phyloP scores from a whole-genome alignment of 495 filamentous ascomycete genomes.

The Hypoxylon fragiforme region DNA sequence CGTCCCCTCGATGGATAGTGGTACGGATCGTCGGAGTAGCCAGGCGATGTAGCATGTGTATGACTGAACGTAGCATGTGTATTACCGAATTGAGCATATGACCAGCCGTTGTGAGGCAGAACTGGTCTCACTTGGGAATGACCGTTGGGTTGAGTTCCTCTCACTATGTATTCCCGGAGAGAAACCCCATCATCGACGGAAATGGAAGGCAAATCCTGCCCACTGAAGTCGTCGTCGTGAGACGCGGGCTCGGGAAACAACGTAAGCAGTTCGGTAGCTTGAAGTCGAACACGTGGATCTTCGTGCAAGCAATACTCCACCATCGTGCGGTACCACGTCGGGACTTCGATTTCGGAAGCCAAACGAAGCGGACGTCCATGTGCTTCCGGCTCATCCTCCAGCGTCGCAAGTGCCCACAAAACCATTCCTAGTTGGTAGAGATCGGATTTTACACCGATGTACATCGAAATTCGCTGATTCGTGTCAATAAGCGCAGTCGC shows the following conservation, averaged over 20 bases:
- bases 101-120: conserved; percentile 40
- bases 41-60: conserved; percentile 30
- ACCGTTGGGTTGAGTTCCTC: conserved; percentile 28
- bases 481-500: conserved; percentile 84
- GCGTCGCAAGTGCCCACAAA: conserved; percentile 85
- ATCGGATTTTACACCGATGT: conserved; percentile 97
- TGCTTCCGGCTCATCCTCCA: conserved; percentile 87
- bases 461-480: conserved; percentile 94
- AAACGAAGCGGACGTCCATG: conserved; percentile 69
- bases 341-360: conserved; percentile 43
- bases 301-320: conserved; percentile 50
- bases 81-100: conserved; percentile 31
- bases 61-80: conserved; percentile 28
- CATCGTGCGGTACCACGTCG: conserved; percentile 48
- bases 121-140: conserved; percentile 37
- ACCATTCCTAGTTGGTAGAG: conserved; percentile 97
- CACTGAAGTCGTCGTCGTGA: conserved; percentile 33
- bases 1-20: conserved; percentile 49
- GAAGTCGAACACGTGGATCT: conserved; percentile 47
- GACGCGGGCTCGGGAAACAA: conserved; percentile 44
- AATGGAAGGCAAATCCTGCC: conserved; percentile 30
- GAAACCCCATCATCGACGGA: conserved; percentile 41
- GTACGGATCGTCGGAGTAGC: conserved; percentile 37
- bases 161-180: conserved; percentile 38
- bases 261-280: conserved; percentile 45